These are phyloP conservation scores for Lumnitzera littorea DNA, from an alignment of 345 rosid species.

Conservation along the genomic window DNA sequence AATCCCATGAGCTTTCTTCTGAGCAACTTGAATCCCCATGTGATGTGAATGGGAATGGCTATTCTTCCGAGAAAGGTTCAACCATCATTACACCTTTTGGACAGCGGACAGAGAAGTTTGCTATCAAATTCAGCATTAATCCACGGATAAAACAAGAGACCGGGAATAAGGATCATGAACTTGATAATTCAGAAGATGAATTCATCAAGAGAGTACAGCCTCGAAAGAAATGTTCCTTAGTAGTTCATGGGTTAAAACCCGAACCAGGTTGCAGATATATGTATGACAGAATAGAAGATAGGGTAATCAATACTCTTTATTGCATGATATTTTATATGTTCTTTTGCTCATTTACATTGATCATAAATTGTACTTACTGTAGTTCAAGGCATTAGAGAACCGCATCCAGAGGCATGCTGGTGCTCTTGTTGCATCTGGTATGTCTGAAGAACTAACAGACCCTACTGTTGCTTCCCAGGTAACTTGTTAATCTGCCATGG, in stretches of 20 bases:
- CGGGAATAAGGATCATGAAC: slow-evolving; percentile 22
- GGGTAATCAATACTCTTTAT: slow-evolving; percentile 33
- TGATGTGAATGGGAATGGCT: slow-evolving; percentile 38
- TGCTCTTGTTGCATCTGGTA: slow-evolving; percentile 50
- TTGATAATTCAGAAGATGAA: slow-evolving; percentile 52
- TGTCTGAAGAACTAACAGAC: slow-evolving; percentile 66
- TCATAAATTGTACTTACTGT: slow-evolving; percentile 8
- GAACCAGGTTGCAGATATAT: slow-evolving; percentile 77
- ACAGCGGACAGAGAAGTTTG: slow-evolving; percentile 55
- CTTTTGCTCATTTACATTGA: background rate
- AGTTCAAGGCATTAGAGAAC: slow-evolving; percentile 71
- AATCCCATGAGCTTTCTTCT: slow-evolving; percentile 25
- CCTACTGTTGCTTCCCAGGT: slow-evolving; percentile 96
- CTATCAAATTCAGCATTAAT: slow-evolving; percentile 50
- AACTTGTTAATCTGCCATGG: slow-evolving; percentile 4
- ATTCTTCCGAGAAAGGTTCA: slow-evolving; percentile 52
- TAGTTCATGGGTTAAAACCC: slow-evolving; percentile 51
- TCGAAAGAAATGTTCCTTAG: slow-evolving; percentile 47
- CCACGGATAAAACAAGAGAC: slow-evolving; percentile 29
- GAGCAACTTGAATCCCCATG: slow-evolving; percentile 38
- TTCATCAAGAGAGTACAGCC: slow-evolving; percentile 67
- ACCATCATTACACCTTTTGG: slow-evolving; percentile 77
- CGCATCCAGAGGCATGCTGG: slow-evolving; percentile 51
- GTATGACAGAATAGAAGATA: slow-evolving; percentile 82
- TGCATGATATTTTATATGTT: slow-evolving; percentile 5